phyloP scores from a whole-genome alignment of 2,329 filamentous ascomycete species.

The Exophiala lecanii-corni region DNA sequence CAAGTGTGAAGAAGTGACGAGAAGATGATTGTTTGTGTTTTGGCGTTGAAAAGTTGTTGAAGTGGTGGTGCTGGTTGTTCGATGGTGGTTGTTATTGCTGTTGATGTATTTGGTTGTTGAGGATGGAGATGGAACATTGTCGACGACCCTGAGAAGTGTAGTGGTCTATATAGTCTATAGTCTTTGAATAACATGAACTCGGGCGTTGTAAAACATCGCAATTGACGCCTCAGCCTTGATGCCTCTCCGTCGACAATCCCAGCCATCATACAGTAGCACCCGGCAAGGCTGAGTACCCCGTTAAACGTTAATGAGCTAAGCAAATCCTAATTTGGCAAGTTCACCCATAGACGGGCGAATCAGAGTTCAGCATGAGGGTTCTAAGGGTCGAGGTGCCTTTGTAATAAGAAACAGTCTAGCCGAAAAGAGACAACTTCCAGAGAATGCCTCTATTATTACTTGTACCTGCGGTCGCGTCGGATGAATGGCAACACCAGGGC shows the following conservation, averaged over 20 bases:
- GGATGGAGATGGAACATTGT: not conserved
- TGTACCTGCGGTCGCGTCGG: too few species aligned
- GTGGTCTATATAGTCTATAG: slow-evolving; percentile 1
- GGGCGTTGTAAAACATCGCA: not conserved
- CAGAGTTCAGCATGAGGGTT: not conserved
- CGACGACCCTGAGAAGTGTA: not conserved
- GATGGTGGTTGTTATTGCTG: not conserved
- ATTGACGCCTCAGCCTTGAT: not conserved
- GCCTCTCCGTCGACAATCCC: not conserved
- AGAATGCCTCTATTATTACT: not conserved
- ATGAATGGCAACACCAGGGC: not conserved
- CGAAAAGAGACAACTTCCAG: slow-evolving; percentile 1
- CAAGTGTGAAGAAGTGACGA: not conserved
- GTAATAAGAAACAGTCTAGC: not conserved
- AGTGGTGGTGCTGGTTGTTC: too few species aligned
- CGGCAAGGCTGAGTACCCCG: slow-evolving; percentile 1
- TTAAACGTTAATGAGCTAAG: not conserved
- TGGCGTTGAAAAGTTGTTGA: not conserved
- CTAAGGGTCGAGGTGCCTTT: too few species aligned
- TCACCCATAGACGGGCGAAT: not conserved
- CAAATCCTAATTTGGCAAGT: not conserved
- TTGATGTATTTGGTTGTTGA: not conserved
- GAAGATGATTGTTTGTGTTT: not conserved
- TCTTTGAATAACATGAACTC: not conserved
- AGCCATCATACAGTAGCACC: not conserved